Conservation (phyloP, 345 rosid genomes). For the Psidium friedrichsthalianum region DNA sequence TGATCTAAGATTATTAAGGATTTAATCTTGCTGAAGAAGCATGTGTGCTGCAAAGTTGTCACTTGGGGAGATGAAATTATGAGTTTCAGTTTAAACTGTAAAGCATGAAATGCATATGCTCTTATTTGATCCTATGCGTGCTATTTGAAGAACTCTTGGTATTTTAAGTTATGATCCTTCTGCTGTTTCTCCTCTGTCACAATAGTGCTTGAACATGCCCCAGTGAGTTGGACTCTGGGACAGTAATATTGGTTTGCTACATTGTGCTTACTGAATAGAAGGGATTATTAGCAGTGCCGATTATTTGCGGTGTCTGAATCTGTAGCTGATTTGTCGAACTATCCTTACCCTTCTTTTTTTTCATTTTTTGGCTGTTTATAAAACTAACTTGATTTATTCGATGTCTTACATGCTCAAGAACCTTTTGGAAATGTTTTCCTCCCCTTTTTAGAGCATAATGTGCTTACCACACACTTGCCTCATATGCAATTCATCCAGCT, state of each 20-base stretch:
- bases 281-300: not conserved
- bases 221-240: not conserved
- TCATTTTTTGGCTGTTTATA: too few relatives aligned
- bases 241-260: not conserved
- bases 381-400: too few relatives aligned
- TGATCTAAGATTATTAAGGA: not conserved
- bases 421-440: too few relatives aligned
- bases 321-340: not conserved
- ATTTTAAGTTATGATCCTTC: not conserved
- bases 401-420: too few relatives aligned
- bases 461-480: too few relatives aligned
- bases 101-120: not conserved
- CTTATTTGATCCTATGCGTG: not conserved
- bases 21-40: not conserved
- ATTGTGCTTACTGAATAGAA: not conserved
- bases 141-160: not conserved
- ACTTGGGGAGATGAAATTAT: not conserved
- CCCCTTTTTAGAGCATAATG: too few relatives aligned
- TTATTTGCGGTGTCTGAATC: not conserved
- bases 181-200: not conserved
- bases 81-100: not conserved
- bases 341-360: too few relatives aligned
- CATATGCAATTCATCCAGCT: too few relatives aligned
- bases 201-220: not conserved
- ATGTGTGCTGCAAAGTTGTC: not conserved